Conservation (phyloP, 768 basidiomycete species). For the Brasilioporus rufonigricans region DNA sequence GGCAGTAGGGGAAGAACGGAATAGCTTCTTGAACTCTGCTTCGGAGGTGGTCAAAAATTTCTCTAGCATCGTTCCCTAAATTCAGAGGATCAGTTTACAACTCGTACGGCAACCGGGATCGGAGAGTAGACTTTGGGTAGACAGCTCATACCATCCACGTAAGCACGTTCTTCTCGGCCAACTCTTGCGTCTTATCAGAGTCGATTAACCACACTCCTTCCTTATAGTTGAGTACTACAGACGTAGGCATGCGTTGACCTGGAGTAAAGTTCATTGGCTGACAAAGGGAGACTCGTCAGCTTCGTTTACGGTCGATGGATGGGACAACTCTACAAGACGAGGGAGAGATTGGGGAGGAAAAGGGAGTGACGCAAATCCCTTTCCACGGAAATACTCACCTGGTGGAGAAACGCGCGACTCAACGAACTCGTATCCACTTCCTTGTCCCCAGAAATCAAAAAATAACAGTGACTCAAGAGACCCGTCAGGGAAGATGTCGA, state of each 20-base stretch:
- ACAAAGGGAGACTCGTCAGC: constrained; percentile 1
- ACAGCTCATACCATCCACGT: constrained; percentile 61
- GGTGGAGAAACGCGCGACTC: constrained; percentile 54
- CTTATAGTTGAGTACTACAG: constrained; percentile 61
- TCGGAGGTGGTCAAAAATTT: constrained; percentile 74
- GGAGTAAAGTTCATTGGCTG: constrained; percentile 68
- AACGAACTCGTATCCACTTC: constrained; percentile 59
- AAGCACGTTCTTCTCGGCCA: constrained; percentile 64
- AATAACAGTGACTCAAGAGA: constrained; percentile 84
- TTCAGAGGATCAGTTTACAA: neutral
- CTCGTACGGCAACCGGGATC: neutral
- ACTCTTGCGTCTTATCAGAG: constrained; percentile 41
- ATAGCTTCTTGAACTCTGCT: constrained; percentile 57
- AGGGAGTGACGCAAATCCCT: neutral
- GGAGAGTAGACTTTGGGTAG: no score
- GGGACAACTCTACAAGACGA: neutral
- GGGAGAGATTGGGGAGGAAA: neutral
- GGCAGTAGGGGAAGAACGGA: constrained; percentile 36
- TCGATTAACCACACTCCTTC: constrained; percentile 72
- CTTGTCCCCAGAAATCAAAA: constrained; percentile 74
- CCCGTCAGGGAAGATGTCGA: constrained; percentile 89
- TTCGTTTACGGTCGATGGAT: neutral
- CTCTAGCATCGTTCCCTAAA: constrained; percentile 84
- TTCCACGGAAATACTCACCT: constrained; percentile 42
- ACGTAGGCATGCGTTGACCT: constrained; percentile 75